These are phyloP conservation scores for Ambrosia hybrid DNA, from an alignment of 140 eudicot genomes.

Conservation along the genomic window DNA sequence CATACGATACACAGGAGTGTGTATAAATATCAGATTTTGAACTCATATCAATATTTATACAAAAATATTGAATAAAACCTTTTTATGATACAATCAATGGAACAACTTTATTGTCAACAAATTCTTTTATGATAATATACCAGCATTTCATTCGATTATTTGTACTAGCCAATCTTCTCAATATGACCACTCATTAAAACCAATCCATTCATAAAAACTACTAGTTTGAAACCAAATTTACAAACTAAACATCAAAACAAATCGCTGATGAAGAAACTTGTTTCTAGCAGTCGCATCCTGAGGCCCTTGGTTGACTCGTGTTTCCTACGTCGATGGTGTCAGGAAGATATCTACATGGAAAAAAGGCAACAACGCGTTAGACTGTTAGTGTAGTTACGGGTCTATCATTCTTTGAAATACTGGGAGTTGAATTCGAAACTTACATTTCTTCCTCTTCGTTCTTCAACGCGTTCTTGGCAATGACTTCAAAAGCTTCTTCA, in stretches of 20 bases:
- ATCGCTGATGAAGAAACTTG: background rate
- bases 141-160: slow-evolving; percentile 3
- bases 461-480: slow-evolving; percentile 86
- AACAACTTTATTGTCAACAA: background rate
- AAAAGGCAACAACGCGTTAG: background rate
- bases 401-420: background rate
- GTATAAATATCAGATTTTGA: no score
- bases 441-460: slow-evolving; percentile 97
- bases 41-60: no score
- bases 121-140: background rate
- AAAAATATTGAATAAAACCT: no score
- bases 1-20: no score
- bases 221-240: slow-evolving; percentile 6
- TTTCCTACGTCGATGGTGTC: slow-evolving; percentile 92
- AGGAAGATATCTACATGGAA: slow-evolving; percentile 73
- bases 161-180: background rate
- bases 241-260: slow-evolving; percentile 10
- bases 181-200: background rate
- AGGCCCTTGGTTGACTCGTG: slow-evolving; percentile 77
- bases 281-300: slow-evolving; percentile 82
- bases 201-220: background rate
- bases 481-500: slow-evolving; percentile 95
- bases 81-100: background rate
- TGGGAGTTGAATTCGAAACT: slow-evolving; percentile 23
- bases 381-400: background rate